Conservation (phyloP, 2,329 filamentous ascomycete species). For the Hypoxylon sp. region DNA sequence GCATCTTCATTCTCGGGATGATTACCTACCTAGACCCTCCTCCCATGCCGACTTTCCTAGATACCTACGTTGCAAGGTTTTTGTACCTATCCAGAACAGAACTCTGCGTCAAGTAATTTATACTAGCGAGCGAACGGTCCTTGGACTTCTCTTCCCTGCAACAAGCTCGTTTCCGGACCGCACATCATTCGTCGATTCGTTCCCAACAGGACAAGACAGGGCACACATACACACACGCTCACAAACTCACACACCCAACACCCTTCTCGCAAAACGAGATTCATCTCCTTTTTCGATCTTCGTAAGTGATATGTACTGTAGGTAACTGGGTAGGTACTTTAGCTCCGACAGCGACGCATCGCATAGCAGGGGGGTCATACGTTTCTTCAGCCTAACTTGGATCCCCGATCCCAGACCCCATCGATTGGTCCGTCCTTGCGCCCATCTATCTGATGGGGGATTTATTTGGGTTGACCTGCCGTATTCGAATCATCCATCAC, state of each 20-base stretch:
- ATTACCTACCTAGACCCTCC: too few relatives aligned
- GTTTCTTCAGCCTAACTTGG: slow-evolving; percentile 26
- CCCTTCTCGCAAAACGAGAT: slow-evolving; percentile 4
- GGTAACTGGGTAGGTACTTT: too few relatives aligned
- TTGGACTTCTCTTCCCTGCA: slow-evolving; percentile 34
- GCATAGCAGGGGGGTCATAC: slow-evolving; percentile 25
- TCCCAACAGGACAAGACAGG: slow-evolving; percentile 31
- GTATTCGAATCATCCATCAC: slow-evolving; percentile 31
- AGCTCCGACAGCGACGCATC: slow-evolving; percentile 24
- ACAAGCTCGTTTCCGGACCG: slow-evolving; percentile 35
- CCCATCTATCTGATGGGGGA: slow-evolving; percentile 9
- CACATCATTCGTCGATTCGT: slow-evolving; percentile 36
- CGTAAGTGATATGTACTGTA: slow-evolving; percentile 3
- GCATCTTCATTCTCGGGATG: slow-evolving; percentile 24
- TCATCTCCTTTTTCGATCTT: slow-evolving; percentile 29
- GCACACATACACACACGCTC: too few relatives aligned
- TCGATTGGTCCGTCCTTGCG: slow-evolving; percentile 6
- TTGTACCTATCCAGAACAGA: slow-evolving; percentile 37
- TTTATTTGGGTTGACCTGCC: slow-evolving; percentile 33
- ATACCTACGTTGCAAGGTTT: slow-evolving; percentile 32
- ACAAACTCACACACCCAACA: too few relatives aligned
- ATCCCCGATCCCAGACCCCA: slow-evolving; percentile 30
- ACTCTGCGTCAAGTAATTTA: slow-evolving; percentile 32
- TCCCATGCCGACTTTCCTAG: slow-evolving; percentile 10
- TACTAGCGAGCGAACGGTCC: slow-evolving; percentile 31